phyloP scores from a whole-genome alignment of 1,139 yeast genomes.

The Yamadazyma epiphylla region DNA sequence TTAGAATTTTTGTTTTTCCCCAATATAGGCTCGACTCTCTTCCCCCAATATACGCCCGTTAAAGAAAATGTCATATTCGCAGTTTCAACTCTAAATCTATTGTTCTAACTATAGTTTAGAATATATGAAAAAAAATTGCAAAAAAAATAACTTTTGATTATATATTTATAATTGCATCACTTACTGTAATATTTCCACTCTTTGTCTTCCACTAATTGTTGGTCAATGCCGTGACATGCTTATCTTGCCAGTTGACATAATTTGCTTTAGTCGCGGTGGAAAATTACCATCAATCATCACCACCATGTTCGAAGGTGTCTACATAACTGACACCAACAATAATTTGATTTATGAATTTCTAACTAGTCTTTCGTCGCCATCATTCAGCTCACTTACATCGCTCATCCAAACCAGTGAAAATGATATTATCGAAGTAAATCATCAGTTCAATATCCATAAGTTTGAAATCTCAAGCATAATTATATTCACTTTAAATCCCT shows the following conservation, averaged over 20 bases:
- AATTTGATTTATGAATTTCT: slow-evolving; percentile 58
- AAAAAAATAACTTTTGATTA: too few relatives aligned
- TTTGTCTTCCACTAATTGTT: too few relatives aligned
- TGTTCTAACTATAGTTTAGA: too few relatives aligned
- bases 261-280: too few relatives aligned
- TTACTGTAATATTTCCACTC: too few relatives aligned
- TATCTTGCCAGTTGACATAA: too few relatives aligned
- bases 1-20: slow-evolving; percentile 2
- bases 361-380: slow-evolving; percentile 47
- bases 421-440: slow-evolving; percentile 24
- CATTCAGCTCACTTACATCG: slow-evolving; percentile 37
- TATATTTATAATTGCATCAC: too few relatives aligned
- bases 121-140: too few relatives aligned
- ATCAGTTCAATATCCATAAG: slow-evolving; percentile 24
- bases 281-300: too few relatives aligned
- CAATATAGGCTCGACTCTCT: slow-evolving; percentile 8
- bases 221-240: too few relatives aligned
- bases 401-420: slow-evolving; percentile 17
- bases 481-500: slow-evolving; percentile 22
- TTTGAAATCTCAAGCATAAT: slow-evolving; percentile 19
- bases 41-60: slow-evolving; percentile 5
- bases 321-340: slow-evolving; percentile 55
- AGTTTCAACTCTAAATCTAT: too few relatives aligned
- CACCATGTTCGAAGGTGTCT: slow-evolving; percentile 56
- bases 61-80: too few relatives aligned